Percentiles rank a stretch among this genome's conserved stretches.
Conservation (phyloP, 768 basidiomycete species). For the Boletellus ananiceps region DNA sequence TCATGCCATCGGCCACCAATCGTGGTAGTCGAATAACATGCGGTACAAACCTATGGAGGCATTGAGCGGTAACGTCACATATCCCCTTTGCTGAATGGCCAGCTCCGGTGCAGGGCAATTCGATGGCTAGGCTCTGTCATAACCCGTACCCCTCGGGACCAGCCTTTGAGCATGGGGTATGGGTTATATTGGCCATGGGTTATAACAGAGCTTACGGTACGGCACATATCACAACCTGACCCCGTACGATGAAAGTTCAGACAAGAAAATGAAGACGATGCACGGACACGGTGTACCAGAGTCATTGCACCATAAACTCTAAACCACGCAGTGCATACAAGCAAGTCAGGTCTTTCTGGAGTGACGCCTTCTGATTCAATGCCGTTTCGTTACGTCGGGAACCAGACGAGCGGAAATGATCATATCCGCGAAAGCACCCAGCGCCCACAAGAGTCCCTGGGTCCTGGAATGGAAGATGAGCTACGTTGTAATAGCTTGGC, state of each 20-base stretch:
- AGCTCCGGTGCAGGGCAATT: not conserved
- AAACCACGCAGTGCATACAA: not conserved
- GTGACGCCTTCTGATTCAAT: not conserved
- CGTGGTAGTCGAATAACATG: not conserved
- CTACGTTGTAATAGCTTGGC: not conserved
- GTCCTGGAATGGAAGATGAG: conserved; percentile 1
- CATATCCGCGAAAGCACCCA: not conserved
- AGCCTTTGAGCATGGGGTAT: too few species aligned
- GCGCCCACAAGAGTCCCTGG: not conserved
- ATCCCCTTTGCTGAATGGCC: not conserved
- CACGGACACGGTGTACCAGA: not conserved
- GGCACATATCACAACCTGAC: not conserved
- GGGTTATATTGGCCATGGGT: not conserved
- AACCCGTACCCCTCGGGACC: too few species aligned
- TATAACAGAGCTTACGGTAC: not conserved
- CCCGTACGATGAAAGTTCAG: not conserved
- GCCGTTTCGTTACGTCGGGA: not conserved
- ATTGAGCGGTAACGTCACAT: not conserved
- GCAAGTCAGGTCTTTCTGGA: not conserved
- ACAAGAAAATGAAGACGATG: not conserved
- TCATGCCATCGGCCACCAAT: not conserved
- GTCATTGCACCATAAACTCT: not conserved
- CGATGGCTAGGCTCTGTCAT: not conserved
- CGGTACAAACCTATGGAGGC: not conserved
- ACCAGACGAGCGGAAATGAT: not conserved